Conservation (phyloP, 305 asterid species). For the Fraxinus baroniana region DNA sequence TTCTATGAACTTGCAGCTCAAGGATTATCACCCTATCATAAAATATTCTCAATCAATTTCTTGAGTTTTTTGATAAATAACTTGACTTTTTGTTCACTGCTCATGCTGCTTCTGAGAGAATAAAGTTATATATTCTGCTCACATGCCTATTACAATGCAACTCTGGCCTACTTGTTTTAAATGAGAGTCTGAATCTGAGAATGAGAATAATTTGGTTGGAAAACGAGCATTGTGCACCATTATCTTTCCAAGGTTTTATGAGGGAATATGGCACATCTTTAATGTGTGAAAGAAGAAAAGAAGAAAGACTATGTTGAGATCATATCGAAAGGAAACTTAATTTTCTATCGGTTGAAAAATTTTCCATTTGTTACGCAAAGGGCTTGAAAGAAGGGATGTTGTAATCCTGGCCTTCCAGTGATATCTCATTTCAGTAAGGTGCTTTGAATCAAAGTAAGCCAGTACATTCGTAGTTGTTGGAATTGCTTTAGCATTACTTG, state of each 20-base stretch:
- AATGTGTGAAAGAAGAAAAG: background rate
- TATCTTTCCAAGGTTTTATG: background rate
- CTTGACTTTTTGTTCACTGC: background rate
- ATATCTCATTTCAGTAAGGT: background rate
- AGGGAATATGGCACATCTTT: background rate
- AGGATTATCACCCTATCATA: background rate
- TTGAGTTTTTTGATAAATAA: background rate
- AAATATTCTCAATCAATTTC: background rate
- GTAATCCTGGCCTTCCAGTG: background rate
- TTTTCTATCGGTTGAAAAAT: background rate
- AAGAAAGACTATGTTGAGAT: background rate
- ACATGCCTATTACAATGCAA: background rate
- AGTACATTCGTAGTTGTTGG: background rate
- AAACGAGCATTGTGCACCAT: background rate
- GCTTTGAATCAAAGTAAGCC: background rate
- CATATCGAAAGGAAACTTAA: background rate
- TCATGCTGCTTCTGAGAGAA: background rate
- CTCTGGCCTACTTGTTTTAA: background rate
- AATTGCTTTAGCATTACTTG: background rate
- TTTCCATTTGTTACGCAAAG: background rate
- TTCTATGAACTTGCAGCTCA: background rate
- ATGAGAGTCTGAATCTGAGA: background rate
- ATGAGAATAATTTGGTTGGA: background rate
- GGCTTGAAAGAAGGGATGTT: background rate
- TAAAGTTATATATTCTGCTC: background rate